phyloP scores from a whole-genome alignment of 2,329 filamentous ascomycete species.

The Cercospora citrullina region DNA sequence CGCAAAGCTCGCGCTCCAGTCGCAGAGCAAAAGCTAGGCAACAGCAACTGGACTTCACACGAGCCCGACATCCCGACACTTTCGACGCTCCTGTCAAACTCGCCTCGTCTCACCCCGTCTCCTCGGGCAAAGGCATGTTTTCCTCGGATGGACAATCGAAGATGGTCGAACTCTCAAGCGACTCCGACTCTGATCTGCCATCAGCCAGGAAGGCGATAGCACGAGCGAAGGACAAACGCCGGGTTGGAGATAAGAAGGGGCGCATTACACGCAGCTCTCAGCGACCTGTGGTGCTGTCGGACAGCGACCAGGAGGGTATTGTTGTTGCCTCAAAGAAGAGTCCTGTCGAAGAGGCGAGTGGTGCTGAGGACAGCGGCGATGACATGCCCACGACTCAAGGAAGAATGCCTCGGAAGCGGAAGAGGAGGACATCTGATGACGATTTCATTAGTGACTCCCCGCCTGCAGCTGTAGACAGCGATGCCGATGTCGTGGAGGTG shows the following conservation, averaged over 20 bases:
- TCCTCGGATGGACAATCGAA: slow-evolving; percentile 26
- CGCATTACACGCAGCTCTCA: slow-evolving; percentile 15
- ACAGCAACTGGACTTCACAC: slow-evolving; percentile 37
- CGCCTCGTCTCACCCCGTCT: slow-evolving; percentile 25
- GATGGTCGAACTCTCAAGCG: slow-evolving; percentile 28
- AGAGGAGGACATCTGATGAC: slow-evolving; percentile 20
- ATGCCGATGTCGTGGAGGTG: slow-evolving; percentile 35
- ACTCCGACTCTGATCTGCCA: slow-evolving; percentile 25
- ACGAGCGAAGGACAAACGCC: slow-evolving; percentile 12
- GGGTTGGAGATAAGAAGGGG: neutral
- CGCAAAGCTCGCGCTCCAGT: slow-evolving; percentile 15
- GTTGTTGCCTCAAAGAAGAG: neutral
- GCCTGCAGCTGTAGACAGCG: slow-evolving; percentile 30
- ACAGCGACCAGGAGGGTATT: slow-evolving; percentile 20
- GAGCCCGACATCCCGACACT: slow-evolving; percentile 24
- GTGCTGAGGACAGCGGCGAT: slow-evolving; percentile 26
- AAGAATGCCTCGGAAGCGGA: slow-evolving; percentile 28
- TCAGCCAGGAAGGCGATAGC: slow-evolving; percentile 14
- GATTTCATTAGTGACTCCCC: slow-evolving; percentile 32
- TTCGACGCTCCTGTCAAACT: slow-evolving; percentile 30
- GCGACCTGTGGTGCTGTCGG: slow-evolving; percentile 19
- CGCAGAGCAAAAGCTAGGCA: slow-evolving; percentile 30
- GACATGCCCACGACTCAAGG: slow-evolving; percentile 36
- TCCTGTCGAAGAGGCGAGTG: neutral
- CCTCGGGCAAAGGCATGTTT: slow-evolving; percentile 34